Base-by-base conservation (phyloP, 2,329 filamentous ascomycete species). In the Aspergillus ibericus region DNA sequence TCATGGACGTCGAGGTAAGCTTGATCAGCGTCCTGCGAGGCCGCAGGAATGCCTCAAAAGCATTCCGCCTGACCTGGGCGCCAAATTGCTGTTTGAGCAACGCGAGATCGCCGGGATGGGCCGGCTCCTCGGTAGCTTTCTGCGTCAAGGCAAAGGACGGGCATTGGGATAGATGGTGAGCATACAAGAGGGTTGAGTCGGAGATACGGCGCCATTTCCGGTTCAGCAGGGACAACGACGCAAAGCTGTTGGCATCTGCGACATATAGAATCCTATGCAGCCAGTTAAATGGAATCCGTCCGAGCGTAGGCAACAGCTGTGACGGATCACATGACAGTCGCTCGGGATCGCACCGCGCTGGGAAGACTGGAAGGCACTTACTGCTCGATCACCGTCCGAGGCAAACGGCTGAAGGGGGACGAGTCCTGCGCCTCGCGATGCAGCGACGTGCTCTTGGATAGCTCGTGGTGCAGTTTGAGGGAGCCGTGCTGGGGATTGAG, bases 1-100 rank as follows among this genome's bases (percentile, higher is more conserved):
- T 93, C 65, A 91, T 91, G 5, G 90, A 92, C 51, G 88, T 91
- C 36, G 91, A 95, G 12, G 96, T 87, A 53, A 96, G 81, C 70
- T 89, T 93, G 68, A 96, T 84, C 46, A 90, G 80, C 5, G 88
- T 93, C 68, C 84, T 82, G 59, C 77, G 83, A 4, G 91, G 90
- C 16, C 88, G 84, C 53, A 92, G 73, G 71, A 91, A 93, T 35
- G 88, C 85, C 65, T 91, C 86, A 71, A 93, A 93, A 50, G 92
- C 80, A 75, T 91, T 91, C 58, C 89, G 84, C 74, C 91, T 90
- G 64, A 89, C 84, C 70, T 93, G 87, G 51, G 81, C 81, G 8
- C 85, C 82, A 69, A 95, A 93, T 25, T 85, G 79, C 18, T 80
- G 81, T 57, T 90, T 88, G 32, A 93, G 78, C 18, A 74, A 75